phyloP scores from a whole-genome alignment of 495 filamentous ascomycete species.

The Physcia stellaris region DNA sequence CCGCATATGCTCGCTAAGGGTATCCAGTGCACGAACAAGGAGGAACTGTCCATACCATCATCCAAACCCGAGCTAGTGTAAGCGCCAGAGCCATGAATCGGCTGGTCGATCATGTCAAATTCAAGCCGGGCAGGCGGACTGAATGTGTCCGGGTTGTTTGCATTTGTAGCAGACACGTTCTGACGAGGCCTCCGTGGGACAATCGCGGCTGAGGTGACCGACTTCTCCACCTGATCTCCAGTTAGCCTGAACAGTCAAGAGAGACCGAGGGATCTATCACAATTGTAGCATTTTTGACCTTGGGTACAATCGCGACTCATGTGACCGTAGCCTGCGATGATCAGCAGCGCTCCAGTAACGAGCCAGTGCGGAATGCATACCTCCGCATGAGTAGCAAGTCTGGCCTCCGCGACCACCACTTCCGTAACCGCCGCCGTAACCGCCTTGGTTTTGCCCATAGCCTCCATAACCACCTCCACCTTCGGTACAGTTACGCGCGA shows the following conservation, averaged over 20 bases:
- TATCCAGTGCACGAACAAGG: too few relatives aligned
- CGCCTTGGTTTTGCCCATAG: slow-evolving; percentile 30
- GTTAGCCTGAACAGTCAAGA: slow-evolving; percentile 3
- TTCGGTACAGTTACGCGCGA: slow-evolving; percentile 87
- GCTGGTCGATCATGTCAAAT: too few relatives aligned
- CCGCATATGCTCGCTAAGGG: too few relatives aligned
- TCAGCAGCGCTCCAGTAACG: slow-evolving; percentile 97
- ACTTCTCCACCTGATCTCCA: slow-evolving; percentile 54
- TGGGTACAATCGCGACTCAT: slow-evolving; percentile 97
- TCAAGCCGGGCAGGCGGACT: slow-evolving; percentile 87
- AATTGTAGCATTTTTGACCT: slow-evolving; percentile 99
- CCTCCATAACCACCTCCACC: slow-evolving; percentile 39
- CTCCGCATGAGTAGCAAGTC: slow-evolving; percentile 34
- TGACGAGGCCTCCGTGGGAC: slow-evolving; percentile 71
- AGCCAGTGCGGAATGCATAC: slow-evolving; percentile 51
- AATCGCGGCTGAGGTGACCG: slow-evolving; percentile 89
- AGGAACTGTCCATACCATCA: too few relatives aligned
- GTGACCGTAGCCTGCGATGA: slow-evolving; percentile 92
- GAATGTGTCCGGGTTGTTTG: slow-evolving; percentile 95
- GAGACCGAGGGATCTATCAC: slow-evolving; percentile 28
- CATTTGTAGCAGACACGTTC: slow-evolving; percentile 99
- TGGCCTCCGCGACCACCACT: slow-evolving; percentile 31
- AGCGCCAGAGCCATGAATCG: too few relatives aligned
- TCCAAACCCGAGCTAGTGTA: too few relatives aligned
- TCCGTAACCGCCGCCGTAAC: slow-evolving; percentile 36